Base-by-base conservation (phyloP, 116 monocot species). In the Zostera marina region DNA sequence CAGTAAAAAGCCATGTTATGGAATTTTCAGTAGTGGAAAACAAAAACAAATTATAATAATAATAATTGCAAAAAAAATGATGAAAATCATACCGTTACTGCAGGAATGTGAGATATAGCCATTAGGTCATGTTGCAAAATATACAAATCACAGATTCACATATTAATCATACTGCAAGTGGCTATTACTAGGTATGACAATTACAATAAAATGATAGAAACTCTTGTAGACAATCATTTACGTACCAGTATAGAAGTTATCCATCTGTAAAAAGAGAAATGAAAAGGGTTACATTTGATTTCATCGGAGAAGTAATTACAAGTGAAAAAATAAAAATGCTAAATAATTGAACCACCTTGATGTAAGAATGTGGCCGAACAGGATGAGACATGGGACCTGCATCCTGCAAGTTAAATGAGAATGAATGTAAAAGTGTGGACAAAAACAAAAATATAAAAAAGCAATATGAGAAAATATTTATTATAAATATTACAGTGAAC, bases 301-400 rank as follows among this genome's bases (percentile, higher is more conserved):
- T 41, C 17, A 54, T 54, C 52, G 4, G 44, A 14, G 32, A 25
- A 45, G 11, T 21, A 21, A 22, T 14, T 2, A 25, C 3, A 8
- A 1, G 14, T 41, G 16, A 1, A 17, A 58, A 41, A 25, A 26
- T 41, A 45, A 23, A 21, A 10, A 2, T 14, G 21, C 52, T 1
- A 11, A 3, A 65, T 39, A 65, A n/a, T 11, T 7, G 5, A 43
- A 42, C 11, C 22, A 90, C 98, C 98, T 98, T 98, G 26, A 98
- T 98, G 58, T 98, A 98, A 44, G 98, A 98, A 72, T 98, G 98
- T 25, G 98, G 98, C 0, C 98, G 98, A 60, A 98, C 76, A 62
- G 98, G 98, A 60, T 98, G 98, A 55, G 98, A 85, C 90, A 98
- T 98, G 7, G 98, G 98, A 25, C 98, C 86, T 69, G 90, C 78